Evolutionary conservation across 345 rosid genomes (phyloP).

Genomic region (Odontarrhena argentea): DNA sequence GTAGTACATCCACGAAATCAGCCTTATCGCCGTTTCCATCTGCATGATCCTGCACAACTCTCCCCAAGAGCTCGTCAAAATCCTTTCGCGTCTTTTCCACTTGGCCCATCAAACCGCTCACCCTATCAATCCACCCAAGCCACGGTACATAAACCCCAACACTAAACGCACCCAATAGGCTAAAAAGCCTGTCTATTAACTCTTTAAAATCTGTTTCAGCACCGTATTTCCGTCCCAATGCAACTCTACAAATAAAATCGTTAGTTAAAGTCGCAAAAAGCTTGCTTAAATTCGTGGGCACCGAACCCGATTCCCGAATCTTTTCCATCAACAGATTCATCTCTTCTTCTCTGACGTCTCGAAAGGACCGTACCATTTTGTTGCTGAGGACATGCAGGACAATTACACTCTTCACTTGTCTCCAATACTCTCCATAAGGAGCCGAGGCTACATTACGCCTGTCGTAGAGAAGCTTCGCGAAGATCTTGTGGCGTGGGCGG

Average conservation of each 20-base stretch:
- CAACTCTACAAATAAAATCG: slow-evolving; percentile 55
- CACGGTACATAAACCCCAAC: slow-evolving; percentile 59
- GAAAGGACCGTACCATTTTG: slow-evolving; percentile 51
- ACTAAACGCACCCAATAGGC: slow-evolving; percentile 43
- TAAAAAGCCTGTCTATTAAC: slow-evolving; percentile 38
- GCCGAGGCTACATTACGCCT: slow-evolving; percentile 47
- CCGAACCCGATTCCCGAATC: slow-evolving; percentile 29
- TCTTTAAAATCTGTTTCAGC: slow-evolving; percentile 47
- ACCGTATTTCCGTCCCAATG: slow-evolving; percentile 58
- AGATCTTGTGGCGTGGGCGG: slow-evolving; percentile 41
- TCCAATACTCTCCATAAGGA: slow-evolving; percentile 74
- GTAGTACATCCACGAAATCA: slow-evolving; percentile 39
- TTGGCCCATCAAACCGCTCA: slow-evolving; percentile 34
- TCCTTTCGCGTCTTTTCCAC: slow-evolving; percentile 34
- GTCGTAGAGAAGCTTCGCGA: slow-evolving; percentile 45
- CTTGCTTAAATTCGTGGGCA: slow-evolving; percentile 47
- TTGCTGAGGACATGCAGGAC: slow-evolving; percentile 54
- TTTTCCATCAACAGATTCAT: slow-evolving; percentile 36
- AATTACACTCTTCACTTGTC: slow-evolving; percentile 58
- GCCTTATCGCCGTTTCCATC: background rate
- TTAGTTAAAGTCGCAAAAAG: slow-evolving; percentile 38
- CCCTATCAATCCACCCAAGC: slow-evolving; percentile 50
- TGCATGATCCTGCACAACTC: slow-evolving; percentile 38
- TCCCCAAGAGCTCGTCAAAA: slow-evolving; percentile 42
- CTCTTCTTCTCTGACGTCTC: slow-evolving; percentile 53